Base-by-base conservation (phyloP, 192 early-diverging fungal genomes). In the Cetraspora pellucida region DNA sequence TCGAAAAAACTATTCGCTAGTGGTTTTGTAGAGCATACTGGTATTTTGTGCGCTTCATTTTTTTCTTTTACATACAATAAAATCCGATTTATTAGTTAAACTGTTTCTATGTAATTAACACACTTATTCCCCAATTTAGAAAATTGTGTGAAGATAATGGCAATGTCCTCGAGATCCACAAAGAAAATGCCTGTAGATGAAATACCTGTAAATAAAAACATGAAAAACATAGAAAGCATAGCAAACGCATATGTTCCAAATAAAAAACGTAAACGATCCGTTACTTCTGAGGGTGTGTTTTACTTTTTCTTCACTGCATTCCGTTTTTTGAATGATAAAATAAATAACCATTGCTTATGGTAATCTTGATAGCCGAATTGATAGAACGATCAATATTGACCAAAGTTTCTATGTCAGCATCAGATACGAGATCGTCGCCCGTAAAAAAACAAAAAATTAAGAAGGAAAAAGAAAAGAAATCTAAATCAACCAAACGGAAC, bases 1-100 rank as follows among this genome's bases (percentile, higher is more conserved):
- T 49, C 83, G 19, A 90, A 90, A 68, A 85, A 90, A 9, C 76
- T 95, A 31, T 72, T 93, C 14, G 84, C 91, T 10, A 87, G 83
- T 21, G 87, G 82, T 10, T 89, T 92, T 57, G 82, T 83, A 21
- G 81, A 86, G 8, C 94, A 95, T 78, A 43, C 85, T 78, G 87
- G 90, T 90, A 82, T 37, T 65, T 65, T 65, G 28, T 65, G 31
- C 31, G 19, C 50, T 54, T 54, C 19, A 54, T 54, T 54, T 44
- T 65, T 65, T n/a, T 9, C 11, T 65, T 44, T 10, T 45, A 44
- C 28, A 17, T 65, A 37, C 43, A 21, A 65, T 37, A 37, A 37
- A 37, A 37, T 37, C 31, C 1, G 10, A 10, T n/a, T 65, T 65
- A 19, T 37, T 17, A 37, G 3, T 65, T 19, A 65, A 44, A 65